Percentiles rank a stretch among this genome's conserved stretches.
phyloP scores from a whole-genome alignment of 768 basidiomycete species.

The Lanmaoa rubissima region DNA sequence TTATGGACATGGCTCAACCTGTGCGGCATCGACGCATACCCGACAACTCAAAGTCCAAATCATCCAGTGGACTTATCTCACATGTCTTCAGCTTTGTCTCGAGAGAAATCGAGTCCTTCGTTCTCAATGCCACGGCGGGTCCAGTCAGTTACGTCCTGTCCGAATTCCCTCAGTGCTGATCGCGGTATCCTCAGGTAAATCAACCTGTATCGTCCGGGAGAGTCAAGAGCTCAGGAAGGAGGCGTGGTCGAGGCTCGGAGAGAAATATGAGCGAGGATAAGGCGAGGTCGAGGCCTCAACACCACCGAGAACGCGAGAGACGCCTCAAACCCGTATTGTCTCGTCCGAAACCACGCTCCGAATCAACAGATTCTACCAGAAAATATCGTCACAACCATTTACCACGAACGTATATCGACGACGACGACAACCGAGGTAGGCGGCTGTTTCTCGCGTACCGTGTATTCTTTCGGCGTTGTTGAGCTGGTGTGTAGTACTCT shows the following conservation, averaged over 20 bases:
- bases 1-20: slow-evolving; percentile 9
- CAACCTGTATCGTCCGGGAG: slow-evolving; percentile 11
- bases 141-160: slow-evolving; percentile 14
- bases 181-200: slow-evolving; percentile 13
- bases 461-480: background rate
- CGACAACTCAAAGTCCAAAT: background rate
- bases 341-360: slow-evolving; percentile 22
- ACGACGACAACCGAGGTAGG: slow-evolving; percentile 24
- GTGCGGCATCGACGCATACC: slow-evolving; percentile 5
- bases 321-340: slow-evolving; percentile 2
- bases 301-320: slow-evolving; percentile 12
- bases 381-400: slow-evolving; percentile 1
- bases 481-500: slow-evolving; percentile 18
- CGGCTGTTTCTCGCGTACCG: background rate
- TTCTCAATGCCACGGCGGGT: slow-evolving; percentile 56
- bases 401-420: background rate
- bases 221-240: slow-evolving; percentile 8
- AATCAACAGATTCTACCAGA: slow-evolving; percentile 13
- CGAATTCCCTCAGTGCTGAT: slow-evolving; percentile 4
- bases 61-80: slow-evolving; percentile 47
- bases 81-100: slow-evolving; percentile 70
- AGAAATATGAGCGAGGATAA: slow-evolving; percentile 16
- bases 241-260: slow-evolving; percentile 7
- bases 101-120: slow-evolving; percentile 68
- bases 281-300: slow-evolving; percentile 2